Evolutionary conservation across 1,284 basidiomycete genomes (phyloP).

Genomic region (Austroboletus niveus): DNA sequence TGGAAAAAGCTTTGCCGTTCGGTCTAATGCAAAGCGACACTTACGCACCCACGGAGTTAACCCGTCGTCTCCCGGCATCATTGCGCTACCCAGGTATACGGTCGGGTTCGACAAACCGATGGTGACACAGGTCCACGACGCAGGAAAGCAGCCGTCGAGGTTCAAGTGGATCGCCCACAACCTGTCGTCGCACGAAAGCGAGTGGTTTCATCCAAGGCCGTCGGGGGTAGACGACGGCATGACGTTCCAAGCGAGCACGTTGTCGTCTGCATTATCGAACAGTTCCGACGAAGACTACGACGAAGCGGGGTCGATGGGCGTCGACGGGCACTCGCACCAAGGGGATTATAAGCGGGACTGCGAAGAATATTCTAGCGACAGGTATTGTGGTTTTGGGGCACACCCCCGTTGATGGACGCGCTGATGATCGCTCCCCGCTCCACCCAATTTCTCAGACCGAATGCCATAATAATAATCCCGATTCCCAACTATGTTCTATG

Average conservation of each 20-base stretch:
- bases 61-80: constrained; percentile 21
- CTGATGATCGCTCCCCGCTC: not conserved
- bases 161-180: constrained; percentile 43
- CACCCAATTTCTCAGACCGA: constrained; percentile 13
- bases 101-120: constrained; percentile 47
- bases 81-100: constrained; percentile 34
- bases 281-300: constrained; percentile 30
- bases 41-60: constrained; percentile 51
- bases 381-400: constrained; percentile 11
- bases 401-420: not conserved
- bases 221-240: constrained; percentile 22
- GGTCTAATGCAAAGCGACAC: constrained; percentile 62
- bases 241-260: constrained; percentile 25
- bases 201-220: constrained; percentile 15
- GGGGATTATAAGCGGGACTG: constrained; percentile 7
- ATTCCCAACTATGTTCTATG: constrained; percentile 7
- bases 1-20: constrained; percentile 54
- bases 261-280: constrained; percentile 22
- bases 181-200: constrained; percentile 28
- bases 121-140: constrained; percentile 42
- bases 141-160: constrained; percentile 39
- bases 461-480: constrained; percentile 9
- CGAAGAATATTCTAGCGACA: constrained; percentile 13
- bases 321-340: constrained; percentile 4
- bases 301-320: constrained; percentile 6